phyloP scores from a whole-genome alignment of 2,329 filamentous ascomycete genomes.

The Penicillium oxalicum region DNA sequence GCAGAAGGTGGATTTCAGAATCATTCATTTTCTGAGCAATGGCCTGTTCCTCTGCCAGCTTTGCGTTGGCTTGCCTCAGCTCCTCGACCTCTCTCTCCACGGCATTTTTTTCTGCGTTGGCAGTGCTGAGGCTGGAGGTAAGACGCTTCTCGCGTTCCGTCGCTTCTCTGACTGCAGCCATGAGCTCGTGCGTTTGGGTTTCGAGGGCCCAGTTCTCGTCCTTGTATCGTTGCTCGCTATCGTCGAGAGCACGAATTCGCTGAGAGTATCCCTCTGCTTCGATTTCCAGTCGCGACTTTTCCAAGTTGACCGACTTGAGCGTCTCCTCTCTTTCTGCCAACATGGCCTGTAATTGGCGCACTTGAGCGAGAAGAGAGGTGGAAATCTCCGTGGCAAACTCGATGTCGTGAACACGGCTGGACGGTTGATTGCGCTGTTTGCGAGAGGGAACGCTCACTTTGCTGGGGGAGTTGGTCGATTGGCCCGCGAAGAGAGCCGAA shows the following conservation, averaged over 20 bases:
- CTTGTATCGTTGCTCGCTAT: conserved; percentile 93
- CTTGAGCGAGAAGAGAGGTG: conserved; percentile 86
- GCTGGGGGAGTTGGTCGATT: conserved; percentile 77
- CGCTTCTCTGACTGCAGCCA: conserved; percentile 66
- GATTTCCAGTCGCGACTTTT: conserved; percentile 73
- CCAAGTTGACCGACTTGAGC: conserved; percentile 65
- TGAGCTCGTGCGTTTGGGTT: conserved; percentile 79
- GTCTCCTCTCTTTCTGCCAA: conserved; percentile 84
- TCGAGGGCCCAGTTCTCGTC: conserved; percentile 98
- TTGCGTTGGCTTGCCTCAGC: conserved; percentile 71
- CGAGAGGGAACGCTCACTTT: conserved; percentile 83
- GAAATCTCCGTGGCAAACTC: conserved; percentile 98
- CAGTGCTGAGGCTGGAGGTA: conserved; percentile 61
- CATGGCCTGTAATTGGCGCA: conserved; percentile 79
- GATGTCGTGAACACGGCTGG: conserved; percentile 86
- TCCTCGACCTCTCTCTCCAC: conserved; percentile 87
- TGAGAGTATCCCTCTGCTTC: conserved; percentile 75
- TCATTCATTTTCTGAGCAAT: conserved; percentile 76
- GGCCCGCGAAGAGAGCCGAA: conserved; percentile 73
- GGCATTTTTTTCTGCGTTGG: conserved; percentile 68
- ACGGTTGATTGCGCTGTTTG: conserved; percentile 82
- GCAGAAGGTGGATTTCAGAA: conserved; percentile 76
- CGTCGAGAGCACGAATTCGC: conserved; percentile 74
- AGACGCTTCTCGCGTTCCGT: conserved; percentile 79
- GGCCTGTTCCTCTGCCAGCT: conserved; percentile 73